A percentile compares a stretch with the other conserved stretches of the same genome.
Evolutionary conservation across 108 stramenopile genomes (phyloP).

Genomic region (Aurantiochytrium sp.): DNA sequence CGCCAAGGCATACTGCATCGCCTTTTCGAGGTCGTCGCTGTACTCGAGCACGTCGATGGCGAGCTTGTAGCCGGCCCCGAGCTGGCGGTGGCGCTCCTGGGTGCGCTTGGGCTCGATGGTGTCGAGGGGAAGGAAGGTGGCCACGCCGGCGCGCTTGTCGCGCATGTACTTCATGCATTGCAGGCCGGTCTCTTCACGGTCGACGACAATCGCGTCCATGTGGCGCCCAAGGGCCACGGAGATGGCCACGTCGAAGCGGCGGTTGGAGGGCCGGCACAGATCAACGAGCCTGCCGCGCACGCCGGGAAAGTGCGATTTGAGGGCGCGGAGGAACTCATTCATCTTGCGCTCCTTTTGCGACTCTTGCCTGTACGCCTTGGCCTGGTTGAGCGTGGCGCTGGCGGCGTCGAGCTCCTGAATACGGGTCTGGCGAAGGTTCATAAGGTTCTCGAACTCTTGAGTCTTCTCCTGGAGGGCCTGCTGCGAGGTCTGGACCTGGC

Average conservation of each 20-base stretch:
- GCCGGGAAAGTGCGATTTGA: slow-evolving; percentile 81
- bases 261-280: slow-evolving; percentile 85
- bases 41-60: slow-evolving; percentile 81
- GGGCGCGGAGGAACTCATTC: slow-evolving; percentile 64
- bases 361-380: slow-evolving; percentile 69
- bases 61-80: slow-evolving; percentile 74
- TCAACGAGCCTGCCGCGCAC: slow-evolving; percentile 89
- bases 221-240: slow-evolving; percentile 92
- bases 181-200: slow-evolving; percentile 76
- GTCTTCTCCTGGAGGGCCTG: slow-evolving; percentile 66
- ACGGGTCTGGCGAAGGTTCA: slow-evolving; percentile 53
- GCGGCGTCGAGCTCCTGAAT: slow-evolving; percentile 72
- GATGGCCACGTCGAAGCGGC: slow-evolving; percentile 83
- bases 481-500: slow-evolving; percentile 52
- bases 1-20: slow-evolving; percentile 88
- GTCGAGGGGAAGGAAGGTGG: slow-evolving; percentile 92
- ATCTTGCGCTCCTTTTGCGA: slow-evolving; percentile 75
- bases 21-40: slow-evolving; percentile 63
- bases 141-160: slow-evolving; percentile 80
- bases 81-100: slow-evolving; percentile 77
- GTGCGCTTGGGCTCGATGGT: slow-evolving; percentile 65
- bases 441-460: slow-evolving; percentile 64
- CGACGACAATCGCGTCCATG: slow-evolving; percentile 96
- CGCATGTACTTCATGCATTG: slow-evolving; percentile 92
- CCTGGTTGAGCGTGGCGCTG: slow-evolving; percentile 70